Evolutionary conservation across 1,284 basidiomycete genomes (phyloP).

Genomic region (Xerocomus minutiporus): DNA sequence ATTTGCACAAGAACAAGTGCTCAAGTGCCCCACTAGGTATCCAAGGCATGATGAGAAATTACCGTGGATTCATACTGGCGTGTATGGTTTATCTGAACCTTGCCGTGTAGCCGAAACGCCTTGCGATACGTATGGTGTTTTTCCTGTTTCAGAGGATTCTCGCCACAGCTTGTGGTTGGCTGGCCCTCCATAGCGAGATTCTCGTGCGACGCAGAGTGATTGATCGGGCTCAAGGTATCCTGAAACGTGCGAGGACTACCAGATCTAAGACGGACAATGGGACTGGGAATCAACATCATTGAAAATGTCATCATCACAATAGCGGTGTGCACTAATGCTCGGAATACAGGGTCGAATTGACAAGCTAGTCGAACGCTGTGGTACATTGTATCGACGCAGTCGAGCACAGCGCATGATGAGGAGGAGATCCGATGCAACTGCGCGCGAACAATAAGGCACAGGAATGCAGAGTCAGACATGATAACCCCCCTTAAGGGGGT

Average conservation of each 20-base stretch:
- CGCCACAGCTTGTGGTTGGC: neutral
- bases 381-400: neutral
- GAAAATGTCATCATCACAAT: neutral
- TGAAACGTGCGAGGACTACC: neutral
- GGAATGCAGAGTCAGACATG: neutral
- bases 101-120: neutral
- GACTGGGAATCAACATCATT: neutral
- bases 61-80: neutral
- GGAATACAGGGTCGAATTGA: neutral
- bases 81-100: neutral
- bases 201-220: neutral
- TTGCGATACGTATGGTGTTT: neutral
- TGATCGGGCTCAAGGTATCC: neutral
- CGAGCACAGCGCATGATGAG: neutral
- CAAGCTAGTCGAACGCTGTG: neutral
- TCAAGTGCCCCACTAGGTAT: neutral
- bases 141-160: neutral
- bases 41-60: neutral
- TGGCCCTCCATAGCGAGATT: neutral
- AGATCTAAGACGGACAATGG: neutral
- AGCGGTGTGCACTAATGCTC: neutral
- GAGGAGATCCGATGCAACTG: neutral
- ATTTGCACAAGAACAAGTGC: neutral
- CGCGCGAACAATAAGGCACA: neutral
- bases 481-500: conserved; percentile 14